Evolutionary conservation across 257 asterid genomes (phyloP).

Genomic region (Solanum clarkiae): DNA sequence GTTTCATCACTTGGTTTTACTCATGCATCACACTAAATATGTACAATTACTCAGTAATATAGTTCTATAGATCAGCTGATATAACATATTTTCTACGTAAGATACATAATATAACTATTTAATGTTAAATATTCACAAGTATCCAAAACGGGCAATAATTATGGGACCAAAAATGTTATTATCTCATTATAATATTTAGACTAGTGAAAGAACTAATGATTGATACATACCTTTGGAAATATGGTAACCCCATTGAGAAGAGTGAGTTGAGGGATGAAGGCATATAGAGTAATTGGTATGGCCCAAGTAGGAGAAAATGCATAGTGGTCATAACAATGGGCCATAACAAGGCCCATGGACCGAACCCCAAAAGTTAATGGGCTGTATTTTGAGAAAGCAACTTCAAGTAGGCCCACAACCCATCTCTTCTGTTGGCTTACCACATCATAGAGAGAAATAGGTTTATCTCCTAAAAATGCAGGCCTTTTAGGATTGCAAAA

Average conservation of each 20-base stretch:
- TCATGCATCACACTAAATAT: not conserved
- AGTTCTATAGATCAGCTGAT: not conserved
- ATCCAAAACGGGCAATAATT: too few relatives aligned
- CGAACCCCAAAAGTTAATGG: slow-evolving; percentile 41
- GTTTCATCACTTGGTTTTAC: not conserved
- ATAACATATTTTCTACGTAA: not conserved
- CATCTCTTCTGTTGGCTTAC: slow-evolving; percentile 55
- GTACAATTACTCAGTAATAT: not conserved
- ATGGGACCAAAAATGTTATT: too few relatives aligned
- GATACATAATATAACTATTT: not conserved
- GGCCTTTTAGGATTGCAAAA: slow-evolving; percentile 53
- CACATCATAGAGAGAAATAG: slow-evolving; percentile 42
- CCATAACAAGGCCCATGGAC: slow-evolving; percentile 39
- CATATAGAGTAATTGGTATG: slow-evolving; percentile 41
- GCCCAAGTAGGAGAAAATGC: slow-evolving; percentile 68
- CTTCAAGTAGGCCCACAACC: slow-evolving; percentile 70
- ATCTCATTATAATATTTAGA: too few relatives aligned
- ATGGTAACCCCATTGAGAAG: slow-evolving; percentile 36
- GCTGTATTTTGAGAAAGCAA: slow-evolving; percentile 38
- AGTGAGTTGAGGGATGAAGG: slow-evolving; percentile 45
- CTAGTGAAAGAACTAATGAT: not conserved
- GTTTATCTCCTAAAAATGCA: slow-evolving; percentile 58
- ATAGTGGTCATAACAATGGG: slow-evolving; percentile 36
- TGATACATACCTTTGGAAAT: slow-evolving; percentile 53
- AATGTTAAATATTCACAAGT: not conserved